A percentile compares a stretch with the other conserved stretches of the same genome.
Evolutionary conservation across 768 basidiomycete genomes (phyloP).

Genomic region (Jaapia argillacea): DNA sequence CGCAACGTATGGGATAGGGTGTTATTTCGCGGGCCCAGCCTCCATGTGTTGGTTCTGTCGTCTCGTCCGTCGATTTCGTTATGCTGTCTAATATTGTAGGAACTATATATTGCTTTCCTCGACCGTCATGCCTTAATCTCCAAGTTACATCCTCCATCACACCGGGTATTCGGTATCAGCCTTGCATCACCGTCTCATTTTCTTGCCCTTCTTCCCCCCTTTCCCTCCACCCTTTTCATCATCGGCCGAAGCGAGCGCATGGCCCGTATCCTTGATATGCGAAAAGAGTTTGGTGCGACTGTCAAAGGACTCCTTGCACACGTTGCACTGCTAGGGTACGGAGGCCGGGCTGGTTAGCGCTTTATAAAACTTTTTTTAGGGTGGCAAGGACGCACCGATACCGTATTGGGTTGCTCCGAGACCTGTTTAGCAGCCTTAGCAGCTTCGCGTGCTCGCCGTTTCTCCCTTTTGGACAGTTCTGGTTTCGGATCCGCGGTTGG

Average conservation of each 20-base stretch:
- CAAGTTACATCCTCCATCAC: too few species aligned
- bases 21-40: neutral
- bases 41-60: too few species aligned
- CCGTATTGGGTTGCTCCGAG: conserved; percentile 18
- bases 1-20: conserved; percentile 82
- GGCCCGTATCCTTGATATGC: conserved; percentile 63
- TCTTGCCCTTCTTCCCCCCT: conserved; percentile 27
- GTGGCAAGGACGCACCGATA: conserved; percentile 4
- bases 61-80: too few species aligned
- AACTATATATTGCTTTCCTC: too few species aligned
- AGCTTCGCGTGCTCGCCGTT: conserved; percentile 64
- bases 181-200: conserved; percentile 3
- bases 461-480: conserved; percentile 68
- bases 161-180: neutral
- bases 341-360: neutral
- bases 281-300: conserved; percentile 68
- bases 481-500: conserved; percentile 8
- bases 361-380: conserved; percentile 2
- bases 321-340: conserved; percentile 40
- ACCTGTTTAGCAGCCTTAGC: conserved; percentile 49
- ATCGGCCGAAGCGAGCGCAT: conserved; percentile 43
- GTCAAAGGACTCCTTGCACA: conserved; percentile 50
- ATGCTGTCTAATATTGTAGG: too few species aligned
- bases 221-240: conserved; percentile 16
- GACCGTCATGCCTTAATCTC: too few species aligned